phyloP scores from a whole-genome alignment of 352 stramenopile species.

The Globisporangium middletonii region DNA sequence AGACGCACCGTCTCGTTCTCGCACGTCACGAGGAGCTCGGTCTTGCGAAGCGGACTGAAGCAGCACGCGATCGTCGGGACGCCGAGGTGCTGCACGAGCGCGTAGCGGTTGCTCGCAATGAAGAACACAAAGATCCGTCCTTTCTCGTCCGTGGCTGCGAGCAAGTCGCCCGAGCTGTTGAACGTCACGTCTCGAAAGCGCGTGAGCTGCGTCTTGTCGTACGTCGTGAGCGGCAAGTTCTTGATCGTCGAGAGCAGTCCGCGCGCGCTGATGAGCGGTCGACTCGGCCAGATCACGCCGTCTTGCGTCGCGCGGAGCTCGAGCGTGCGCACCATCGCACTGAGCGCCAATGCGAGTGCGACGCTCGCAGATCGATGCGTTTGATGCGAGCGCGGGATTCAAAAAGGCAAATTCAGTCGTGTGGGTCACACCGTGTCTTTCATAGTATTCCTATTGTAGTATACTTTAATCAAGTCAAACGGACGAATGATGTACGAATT shows the following conservation, averaged over 20 bases:
- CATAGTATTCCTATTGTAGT: neutral
- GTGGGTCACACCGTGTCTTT: neutral
- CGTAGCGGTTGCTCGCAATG: slow-evolving; percentile 66
- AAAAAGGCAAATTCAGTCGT: neutral
- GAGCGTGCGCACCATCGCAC: slow-evolving; percentile 55
- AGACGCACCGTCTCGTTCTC: slow-evolving; percentile 65
- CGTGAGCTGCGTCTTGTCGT: slow-evolving; percentile 34
- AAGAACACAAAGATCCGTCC: slow-evolving; percentile 80
- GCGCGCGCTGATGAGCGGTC: slow-evolving; percentile 60
- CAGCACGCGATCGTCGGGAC: slow-evolving; percentile 49
- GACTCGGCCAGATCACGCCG: slow-evolving; percentile 69
- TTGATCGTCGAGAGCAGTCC: slow-evolving; percentile 60
- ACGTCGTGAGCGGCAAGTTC: slow-evolving; percentile 62
- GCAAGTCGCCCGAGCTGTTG: slow-evolving; percentile 54
- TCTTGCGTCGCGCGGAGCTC: slow-evolving; percentile 60
- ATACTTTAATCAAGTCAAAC: too few species aligned
- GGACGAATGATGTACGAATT: neutral
- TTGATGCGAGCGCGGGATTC: neutral
- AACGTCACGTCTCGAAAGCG: slow-evolving; percentile 64
- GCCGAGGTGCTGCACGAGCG: slow-evolving; percentile 66
- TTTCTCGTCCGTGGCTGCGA: slow-evolving; percentile 69
- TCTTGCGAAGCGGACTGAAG: slow-evolving; percentile 61
- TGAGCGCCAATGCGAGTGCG: too few species aligned
- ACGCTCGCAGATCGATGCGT: too few species aligned
- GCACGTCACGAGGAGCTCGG: slow-evolving; percentile 78